Evolutionary conservation across 257 asterid genomes (phyloP), one percentile per base, ranked within the genome.

Genomic region (Nicotiana obtusifolia): DNA sequence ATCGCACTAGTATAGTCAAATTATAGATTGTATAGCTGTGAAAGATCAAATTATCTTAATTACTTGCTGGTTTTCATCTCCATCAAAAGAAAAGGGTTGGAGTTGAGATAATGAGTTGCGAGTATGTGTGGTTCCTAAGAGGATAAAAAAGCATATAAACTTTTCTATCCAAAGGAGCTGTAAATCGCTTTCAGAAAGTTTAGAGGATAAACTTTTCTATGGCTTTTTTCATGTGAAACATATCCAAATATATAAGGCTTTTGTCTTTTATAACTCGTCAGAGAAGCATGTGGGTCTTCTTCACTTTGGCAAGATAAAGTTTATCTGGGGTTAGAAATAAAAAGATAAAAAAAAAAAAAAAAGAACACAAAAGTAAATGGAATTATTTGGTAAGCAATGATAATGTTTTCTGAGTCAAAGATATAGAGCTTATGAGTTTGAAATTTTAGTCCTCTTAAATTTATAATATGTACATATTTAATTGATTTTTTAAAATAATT

Each of bases 281-380:
- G 20, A 69, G 78, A 69, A 41, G 54, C 78, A 69, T 41, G 78
- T 69, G 78, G 78, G 78, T 41, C 78, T 69, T 41, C 15, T 41
- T 69, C 59, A 11, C 59, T 69, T 20, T 20, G 33, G 13, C 78
- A 69, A 41, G 33, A 69, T 41, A 11, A 69, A n/a, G 20, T 69
- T 41, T 69, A 37, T 37, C 10, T 37, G 47, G 44, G 7, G 10
- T 68, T 37, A 41, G 20, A 33, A 67, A 33, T 35, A 69, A 20
- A 56, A n/a, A 5, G 33, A 19, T 17, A 9, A 8, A 0, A 67
- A n/a, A 17, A 4, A 0, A 37, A 17, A 4, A 2, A 20, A 11
- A 41, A 20, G 3, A 69, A 69, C 78, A 69, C 10, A 37, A 37
- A 37, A 7, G 47, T 7, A 7, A 37, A 37, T 1, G 10, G 47